These are phyloP conservation scores for Noccaea caerulescens DNA, from an alignment of 345 rosid species.

Conservation along the genomic window DNA sequence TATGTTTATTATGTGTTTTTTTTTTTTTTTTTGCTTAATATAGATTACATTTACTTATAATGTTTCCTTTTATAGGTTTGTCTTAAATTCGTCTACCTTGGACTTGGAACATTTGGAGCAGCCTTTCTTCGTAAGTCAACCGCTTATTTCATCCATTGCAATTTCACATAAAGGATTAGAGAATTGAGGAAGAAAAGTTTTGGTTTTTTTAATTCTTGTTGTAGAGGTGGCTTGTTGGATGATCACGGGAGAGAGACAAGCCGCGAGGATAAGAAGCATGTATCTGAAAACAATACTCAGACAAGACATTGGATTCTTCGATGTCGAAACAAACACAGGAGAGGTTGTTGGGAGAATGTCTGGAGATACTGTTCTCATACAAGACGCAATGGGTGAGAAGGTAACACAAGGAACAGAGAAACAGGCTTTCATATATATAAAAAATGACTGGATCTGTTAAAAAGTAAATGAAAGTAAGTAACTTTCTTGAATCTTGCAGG, in stretches of 20 bases:
- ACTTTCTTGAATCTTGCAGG: slow-evolving; percentile 47
- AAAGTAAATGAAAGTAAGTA: background rate
- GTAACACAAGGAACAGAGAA: slow-evolving; percentile 36
- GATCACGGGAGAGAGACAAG: slow-evolving; percentile 84
- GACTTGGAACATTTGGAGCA: slow-evolving; percentile 59
- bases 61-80: slow-evolving; percentile 52
- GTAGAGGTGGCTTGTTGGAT: slow-evolving; percentile 88
- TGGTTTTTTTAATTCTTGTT: slow-evolving; percentile 15
- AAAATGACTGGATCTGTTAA: background rate
- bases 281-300: slow-evolving; percentile 71
- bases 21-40: slow-evolving; percentile 28
- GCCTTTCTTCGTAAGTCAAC: slow-evolving; percentile 75
- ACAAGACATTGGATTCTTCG: slow-evolving; percentile 79
- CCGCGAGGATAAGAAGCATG: slow-evolving; percentile 60
- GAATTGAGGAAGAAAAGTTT: background rate
- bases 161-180: background rate
- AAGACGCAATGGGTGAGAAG: slow-evolving; percentile 94
- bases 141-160: background rate
- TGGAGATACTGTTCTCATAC: slow-evolving; percentile 85
- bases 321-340: slow-evolving; percentile 76
- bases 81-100: slow-evolving; percentile 77
- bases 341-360: slow-evolving; percentile 91
- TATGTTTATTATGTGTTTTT: background rate
- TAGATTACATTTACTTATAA: slow-evolving; percentile 13
- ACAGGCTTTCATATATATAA: background rate